Conservation (phyloP, 1,284 basidiomycete species). For the Wolfiporia cocos region DNA sequence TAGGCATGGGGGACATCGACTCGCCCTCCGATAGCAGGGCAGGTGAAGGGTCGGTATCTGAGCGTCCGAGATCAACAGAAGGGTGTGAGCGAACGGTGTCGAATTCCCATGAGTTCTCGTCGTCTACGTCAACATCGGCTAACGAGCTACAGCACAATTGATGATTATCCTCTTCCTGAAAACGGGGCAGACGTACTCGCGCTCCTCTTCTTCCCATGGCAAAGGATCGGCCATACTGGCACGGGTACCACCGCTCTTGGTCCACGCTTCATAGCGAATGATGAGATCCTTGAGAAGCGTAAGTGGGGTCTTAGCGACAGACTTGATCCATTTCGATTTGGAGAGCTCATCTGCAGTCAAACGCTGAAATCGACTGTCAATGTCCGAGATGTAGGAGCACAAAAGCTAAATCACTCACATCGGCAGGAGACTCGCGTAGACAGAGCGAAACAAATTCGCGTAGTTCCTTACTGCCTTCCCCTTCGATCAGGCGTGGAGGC, state of each 20-base stretch:
- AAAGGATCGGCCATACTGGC: constrained; percentile 73
- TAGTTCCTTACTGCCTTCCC: constrained; percentile 79
- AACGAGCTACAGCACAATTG: constrained; percentile 7
- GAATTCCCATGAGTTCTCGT: constrained; percentile 69
- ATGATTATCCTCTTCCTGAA: neutral
- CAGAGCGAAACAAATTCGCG: constrained; percentile 87
- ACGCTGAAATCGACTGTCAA: constrained; percentile 45
- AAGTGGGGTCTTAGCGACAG: constrained; percentile 62
- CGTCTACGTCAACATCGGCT: constrained; percentile 22
- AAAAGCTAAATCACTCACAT: constrained; percentile 43
- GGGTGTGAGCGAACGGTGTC: constrained; percentile 57
- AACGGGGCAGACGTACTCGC: constrained; percentile 34
- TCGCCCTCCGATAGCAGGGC: constrained; percentile 15
- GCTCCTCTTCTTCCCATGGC: constrained; percentile 64
- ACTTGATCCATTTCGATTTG: constrained; percentile 93
- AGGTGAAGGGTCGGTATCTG: constrained; percentile 12
- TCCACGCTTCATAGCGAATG: constrained; percentile 68
- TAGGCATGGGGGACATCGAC: constrained; percentile 29
- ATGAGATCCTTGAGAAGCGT: constrained; percentile 83
- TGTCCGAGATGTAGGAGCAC: constrained; percentile 6
- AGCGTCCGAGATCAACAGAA: constrained; percentile 14
- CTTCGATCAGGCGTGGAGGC: constrained; percentile 77
- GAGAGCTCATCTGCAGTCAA: constrained; percentile 85
- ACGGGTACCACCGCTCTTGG: constrained; percentile 75
- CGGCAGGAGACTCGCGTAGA: constrained; percentile 77